Base-by-base conservation (phyloP, 345 rosid genomes). In the Ceriops tagal region DNA sequence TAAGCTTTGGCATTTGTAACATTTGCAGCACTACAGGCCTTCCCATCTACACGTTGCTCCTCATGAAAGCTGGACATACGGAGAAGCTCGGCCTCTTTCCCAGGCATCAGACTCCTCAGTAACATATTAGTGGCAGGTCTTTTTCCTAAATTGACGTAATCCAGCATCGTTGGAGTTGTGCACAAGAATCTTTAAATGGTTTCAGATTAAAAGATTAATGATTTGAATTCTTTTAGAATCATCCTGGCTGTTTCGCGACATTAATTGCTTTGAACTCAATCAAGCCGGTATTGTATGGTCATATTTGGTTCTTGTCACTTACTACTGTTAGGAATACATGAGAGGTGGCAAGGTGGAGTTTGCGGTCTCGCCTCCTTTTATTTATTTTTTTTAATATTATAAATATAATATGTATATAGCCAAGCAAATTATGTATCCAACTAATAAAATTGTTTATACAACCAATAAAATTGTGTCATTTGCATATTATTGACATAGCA, bases 1-100 rank as follows among this genome's bases (percentile, higher is more conserved):
- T 70, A 19, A 69, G 62, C 16, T 43, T 35, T 56, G 37, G 6
- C 18, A 6, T 21, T 62, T 64, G 5, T 6, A 58, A 20, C 61
- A 62, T 52, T 80, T 73, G 79, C 91, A 93, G 98, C 80, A 82
- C 70, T 88, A 86, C 67, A 71, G 78, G 61, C 95, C 96, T 64
- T 80, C 81, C 52, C 97, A 93, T 60, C 83, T 83, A 68, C 91
- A 87, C 0, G 80, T 93, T 46, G 93, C 98, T 68, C 74, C 96
- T 47, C 93, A 78, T 20, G 97, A 91, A 84, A 93, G 92, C 91
- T 93, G 98, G 98, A 71, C 37, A 83, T 62, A 83, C 77, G 88
- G 82, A 86, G 73, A 81, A 93, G 66, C 87, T 88, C 9, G 92
- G 88, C 61, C 85, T 77, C 60, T 85, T 85, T 65, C 70, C 84